These are phyloP conservation scores for Pseudonitzschia pungens DNA, from an alignment of 108 stramenopile genomes.

Conservation along the genomic window DNA sequence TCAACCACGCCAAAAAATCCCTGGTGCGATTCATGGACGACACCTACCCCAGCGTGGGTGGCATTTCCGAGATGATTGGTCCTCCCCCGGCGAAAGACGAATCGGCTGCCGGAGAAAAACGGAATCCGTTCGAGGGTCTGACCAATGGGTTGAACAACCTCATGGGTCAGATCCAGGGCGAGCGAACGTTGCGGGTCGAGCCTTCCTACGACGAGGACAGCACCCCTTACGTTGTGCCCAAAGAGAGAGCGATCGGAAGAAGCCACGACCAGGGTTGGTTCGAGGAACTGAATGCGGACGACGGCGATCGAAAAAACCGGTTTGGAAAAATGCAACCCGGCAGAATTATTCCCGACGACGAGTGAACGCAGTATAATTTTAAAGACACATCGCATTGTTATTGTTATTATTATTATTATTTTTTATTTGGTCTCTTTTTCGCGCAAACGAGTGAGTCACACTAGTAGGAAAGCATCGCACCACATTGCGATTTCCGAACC, in stretches of 20 bases:
- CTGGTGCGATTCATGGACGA: constrained; percentile 79
- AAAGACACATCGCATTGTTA: no score
- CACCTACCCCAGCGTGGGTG: constrained; percentile 25
- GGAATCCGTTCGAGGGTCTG: constrained; percentile 12
- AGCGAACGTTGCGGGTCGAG: constrained; percentile 26
- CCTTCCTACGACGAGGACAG: constrained; percentile 22
- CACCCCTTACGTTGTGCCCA: constrained; percentile 57
- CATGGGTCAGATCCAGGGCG: background rate
- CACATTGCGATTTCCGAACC: no score
- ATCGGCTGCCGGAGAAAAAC: background rate
- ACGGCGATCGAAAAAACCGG: constrained; percentile 11
- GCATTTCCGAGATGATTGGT: constrained; percentile 1
- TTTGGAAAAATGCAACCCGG: constrained; percentile 43
- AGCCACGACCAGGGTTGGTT: constrained; percentile 84
- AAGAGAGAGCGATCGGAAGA: constrained; percentile 67
- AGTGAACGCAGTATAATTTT: no score
- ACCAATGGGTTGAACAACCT: constrained; percentile 11
- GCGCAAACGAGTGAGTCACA: no score
- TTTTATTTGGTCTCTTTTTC: no score
- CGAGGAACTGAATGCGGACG: constrained; percentile 56
- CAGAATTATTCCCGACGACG: constrained; percentile 36
- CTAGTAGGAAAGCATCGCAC: no score
- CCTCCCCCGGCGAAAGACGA: background rate
- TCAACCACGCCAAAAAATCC: constrained; percentile 64
- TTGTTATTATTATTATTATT: no score